phyloP scores from a whole-genome alignment of 2,329 filamentous ascomycete species.

The Sporothrix pseudoabietina region DNA sequence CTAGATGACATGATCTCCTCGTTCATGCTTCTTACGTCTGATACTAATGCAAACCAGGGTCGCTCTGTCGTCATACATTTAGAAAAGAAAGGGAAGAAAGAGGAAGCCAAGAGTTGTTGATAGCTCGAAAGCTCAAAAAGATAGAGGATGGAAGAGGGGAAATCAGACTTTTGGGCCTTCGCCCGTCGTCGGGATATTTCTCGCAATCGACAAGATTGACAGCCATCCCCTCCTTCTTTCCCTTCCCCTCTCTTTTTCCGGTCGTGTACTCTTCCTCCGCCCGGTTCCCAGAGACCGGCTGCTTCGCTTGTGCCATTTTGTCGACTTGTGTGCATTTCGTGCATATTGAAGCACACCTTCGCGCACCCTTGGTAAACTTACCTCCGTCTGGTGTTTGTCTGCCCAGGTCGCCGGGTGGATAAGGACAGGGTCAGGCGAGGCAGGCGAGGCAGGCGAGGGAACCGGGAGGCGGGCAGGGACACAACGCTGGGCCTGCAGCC shows the following conservation, averaged over 20 bases:
- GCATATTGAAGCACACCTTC: not conserved
- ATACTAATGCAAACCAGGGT: constrained; percentile 12
- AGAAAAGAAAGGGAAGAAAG: not conserved
- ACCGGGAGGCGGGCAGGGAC: not conserved
- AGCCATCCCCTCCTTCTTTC: not conserved
- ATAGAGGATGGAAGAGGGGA: not conserved
- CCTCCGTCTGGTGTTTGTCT: not conserved
- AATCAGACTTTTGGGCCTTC: not conserved
- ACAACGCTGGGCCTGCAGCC: not conserved
- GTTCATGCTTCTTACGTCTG: constrained; percentile 7
- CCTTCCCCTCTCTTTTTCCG: not conserved
- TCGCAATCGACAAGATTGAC: constrained; percentile 15
- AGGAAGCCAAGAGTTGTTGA: not conserved
- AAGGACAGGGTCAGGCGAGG: not conserved
- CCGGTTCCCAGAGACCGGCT: not conserved
- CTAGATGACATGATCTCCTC: constrained; percentile 4
- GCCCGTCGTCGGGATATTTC: constrained; percentile 5
- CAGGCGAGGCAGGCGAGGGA: not conserved
- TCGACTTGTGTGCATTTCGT: constrained; percentile 6
- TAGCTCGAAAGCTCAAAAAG: not conserved
- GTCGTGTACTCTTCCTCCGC: not conserved
- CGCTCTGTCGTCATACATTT: constrained; percentile 17
- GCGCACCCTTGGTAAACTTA: not conserved
- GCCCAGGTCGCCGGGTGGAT: not conserved
- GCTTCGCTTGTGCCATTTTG: not conserved